Evolutionary conservation across 352 stramenopile genomes (phyloP).

Genomic region (Globisporangium abappressorium): DNA sequence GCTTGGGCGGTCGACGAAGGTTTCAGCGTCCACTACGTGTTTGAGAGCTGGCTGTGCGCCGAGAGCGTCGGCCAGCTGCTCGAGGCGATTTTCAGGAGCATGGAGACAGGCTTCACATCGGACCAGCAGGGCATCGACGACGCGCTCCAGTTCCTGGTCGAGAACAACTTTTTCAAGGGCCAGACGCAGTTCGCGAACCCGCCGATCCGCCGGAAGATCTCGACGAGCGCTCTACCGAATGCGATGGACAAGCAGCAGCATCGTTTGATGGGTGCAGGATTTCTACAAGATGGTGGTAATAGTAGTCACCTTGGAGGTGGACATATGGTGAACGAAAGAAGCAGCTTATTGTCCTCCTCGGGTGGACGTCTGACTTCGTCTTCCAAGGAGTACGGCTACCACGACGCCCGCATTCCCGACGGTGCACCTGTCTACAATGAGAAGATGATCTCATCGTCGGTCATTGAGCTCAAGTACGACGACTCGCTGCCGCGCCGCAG

Average conservation of each 20-base stretch:
- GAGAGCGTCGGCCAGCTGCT: slow-evolving; percentile 55
- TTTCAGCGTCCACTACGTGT: slow-evolving; percentile 68
- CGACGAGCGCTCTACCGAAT: not conserved
- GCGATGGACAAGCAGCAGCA: not conserved
- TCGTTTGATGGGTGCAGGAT: not conserved
- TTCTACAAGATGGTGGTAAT: not conserved
- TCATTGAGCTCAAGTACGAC: slow-evolving; percentile 19
- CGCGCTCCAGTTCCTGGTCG: slow-evolving; percentile 59
- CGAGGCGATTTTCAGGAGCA: slow-evolving; percentile 60
- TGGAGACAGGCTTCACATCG: slow-evolving; percentile 63
- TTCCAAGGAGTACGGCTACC: slow-evolving; percentile 8
- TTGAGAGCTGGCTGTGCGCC: slow-evolving; percentile 59
- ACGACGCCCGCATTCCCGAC: slow-evolving; percentile 7
- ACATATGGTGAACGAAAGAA: not conserved
- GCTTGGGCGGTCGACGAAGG: slow-evolving; percentile 68
- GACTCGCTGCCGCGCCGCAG: slow-evolving; percentile 6
- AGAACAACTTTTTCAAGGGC: slow-evolving; percentile 26
- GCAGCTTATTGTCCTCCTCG: not conserved
- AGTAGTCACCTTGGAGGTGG: not conserved
- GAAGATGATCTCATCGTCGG: not conserved
- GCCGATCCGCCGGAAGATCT: slow-evolving; percentile 1
- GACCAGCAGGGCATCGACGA: slow-evolving; percentile 40
- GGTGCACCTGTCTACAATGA: not conserved
- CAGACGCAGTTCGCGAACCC: not conserved
- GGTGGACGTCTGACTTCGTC: not conserved